phyloP scores from a whole-genome alignment of 2,329 filamentous ascomycete genomes.

The Colletotrichum navitas region DNA sequence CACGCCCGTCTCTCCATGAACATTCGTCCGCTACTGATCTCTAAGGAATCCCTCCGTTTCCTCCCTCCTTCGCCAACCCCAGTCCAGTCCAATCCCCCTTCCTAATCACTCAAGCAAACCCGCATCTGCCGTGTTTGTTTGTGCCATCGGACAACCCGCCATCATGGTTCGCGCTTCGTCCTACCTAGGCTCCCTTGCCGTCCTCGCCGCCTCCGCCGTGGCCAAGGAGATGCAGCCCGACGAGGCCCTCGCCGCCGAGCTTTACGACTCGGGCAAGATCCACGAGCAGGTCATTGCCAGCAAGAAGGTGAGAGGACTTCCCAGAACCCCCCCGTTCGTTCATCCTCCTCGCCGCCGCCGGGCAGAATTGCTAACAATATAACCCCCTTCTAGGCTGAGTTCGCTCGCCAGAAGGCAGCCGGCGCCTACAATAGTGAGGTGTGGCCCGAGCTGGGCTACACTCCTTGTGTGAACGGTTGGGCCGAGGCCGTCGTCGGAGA shows the following conservation, averaged over 20 bases:
- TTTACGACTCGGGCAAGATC: conserved; percentile 41
- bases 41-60: conserved; percentile 13
- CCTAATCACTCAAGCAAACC: not conserved
- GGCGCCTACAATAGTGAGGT: conserved; percentile 49
- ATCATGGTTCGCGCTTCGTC: conserved; percentile 41
- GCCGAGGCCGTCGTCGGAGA: conserved; percentile 60
- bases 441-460: conserved; percentile 55
- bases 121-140: not conserved
- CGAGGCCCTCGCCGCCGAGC: conserved; percentile 39
- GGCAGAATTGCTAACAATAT: not conserved
- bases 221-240: conserved; percentile 42
- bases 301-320: conserved; percentile 35
- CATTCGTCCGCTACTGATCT: not conserved
- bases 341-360: not conserved
- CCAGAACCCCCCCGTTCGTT: not conserved
- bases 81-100: conserved; percentile 15
- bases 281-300: conserved; percentile 41
- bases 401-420: conserved; percentile 38
- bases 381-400: conserved; percentile 22
- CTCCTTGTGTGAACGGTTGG: conserved; percentile 57
- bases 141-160: conserved; percentile 15
- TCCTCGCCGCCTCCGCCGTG: conserved; percentile 42
- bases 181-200: conserved; percentile 40
- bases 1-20: not conserved
- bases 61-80: not conserved